Conservation (phyloP, 306 rosid species). For the Prunus kanzakura region DNA sequence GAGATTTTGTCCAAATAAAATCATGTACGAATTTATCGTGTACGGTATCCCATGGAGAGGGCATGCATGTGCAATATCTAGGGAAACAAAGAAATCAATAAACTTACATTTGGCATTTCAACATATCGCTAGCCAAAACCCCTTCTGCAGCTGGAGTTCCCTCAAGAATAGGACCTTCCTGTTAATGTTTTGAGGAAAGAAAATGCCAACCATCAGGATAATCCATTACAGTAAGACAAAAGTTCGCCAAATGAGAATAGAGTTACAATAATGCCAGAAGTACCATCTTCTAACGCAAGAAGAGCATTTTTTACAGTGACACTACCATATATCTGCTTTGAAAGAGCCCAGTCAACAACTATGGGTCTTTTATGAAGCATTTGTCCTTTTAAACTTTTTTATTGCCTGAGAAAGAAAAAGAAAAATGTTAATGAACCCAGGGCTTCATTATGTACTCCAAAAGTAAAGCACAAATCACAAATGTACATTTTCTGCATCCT, state of each 20-base stretch:
- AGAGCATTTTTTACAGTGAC: constrained; percentile 26
- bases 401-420: constrained; percentile 60
- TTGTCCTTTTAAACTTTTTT: constrained; percentile 72
- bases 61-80: background rate
- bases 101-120: constrained; percentile 75
- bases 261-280: background rate
- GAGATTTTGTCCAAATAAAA: background rate
- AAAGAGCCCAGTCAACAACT: constrained; percentile 95
- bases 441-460: constrained; percentile 6
- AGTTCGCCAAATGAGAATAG: background rate
- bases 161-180: constrained; percentile 89
- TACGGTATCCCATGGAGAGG: background rate
- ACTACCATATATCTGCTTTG: constrained; percentile 70
- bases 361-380: constrained; percentile 64
- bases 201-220: constrained; percentile 28
- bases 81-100: background rate
- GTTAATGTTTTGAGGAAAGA: constrained; percentile 26
- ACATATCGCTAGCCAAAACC: constrained; percentile 77
- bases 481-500: constrained; percentile 77
- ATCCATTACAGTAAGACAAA: background rate
- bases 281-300: constrained; percentile 64
- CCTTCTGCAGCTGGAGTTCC: constrained; percentile 96
- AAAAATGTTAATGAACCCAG: constrained; percentile 17
- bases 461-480: constrained; percentile 17
- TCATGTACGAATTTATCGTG: background rate